Percentiles rank a stretch among this genome's conserved stretches.
Conservation (phyloP, 2,329 filamentous ascomycete genomes). For the Verticillium nubilum region DNA sequence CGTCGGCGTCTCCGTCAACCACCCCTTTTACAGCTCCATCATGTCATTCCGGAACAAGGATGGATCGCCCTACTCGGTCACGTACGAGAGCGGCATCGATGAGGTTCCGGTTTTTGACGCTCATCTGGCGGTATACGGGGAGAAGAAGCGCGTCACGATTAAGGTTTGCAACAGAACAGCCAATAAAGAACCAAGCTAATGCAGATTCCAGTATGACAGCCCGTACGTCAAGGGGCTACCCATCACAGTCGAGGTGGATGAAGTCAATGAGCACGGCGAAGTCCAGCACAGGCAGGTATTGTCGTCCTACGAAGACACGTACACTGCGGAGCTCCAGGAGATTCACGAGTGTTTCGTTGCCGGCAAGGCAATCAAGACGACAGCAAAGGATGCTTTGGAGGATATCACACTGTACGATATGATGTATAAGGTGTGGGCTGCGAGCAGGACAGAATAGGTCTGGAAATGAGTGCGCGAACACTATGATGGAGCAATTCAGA, state of each 20-base stretch:
- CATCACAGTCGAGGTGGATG: constrained; percentile 28
- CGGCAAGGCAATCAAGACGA: constrained; percentile 18
- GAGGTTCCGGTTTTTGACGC: constrained; percentile 40
- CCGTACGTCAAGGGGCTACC: constrained; percentile 41
- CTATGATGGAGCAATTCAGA: no score
- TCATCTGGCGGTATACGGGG: constrained; percentile 37
- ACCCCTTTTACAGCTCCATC: constrained; percentile 8
- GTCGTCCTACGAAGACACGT: constrained; percentile 19
- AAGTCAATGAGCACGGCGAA: constrained; percentile 28
- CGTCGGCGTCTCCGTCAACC: constrained; percentile 3
- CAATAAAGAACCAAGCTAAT: background rate
- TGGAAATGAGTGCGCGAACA: no score
- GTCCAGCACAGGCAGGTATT: constrained; percentile 24
- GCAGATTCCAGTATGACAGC: constrained; percentile 36
- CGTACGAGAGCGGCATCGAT: constrained; percentile 48
- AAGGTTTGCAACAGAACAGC: no score
- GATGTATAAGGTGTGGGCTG: constrained; percentile 9
- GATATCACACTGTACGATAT: constrained; percentile 18
- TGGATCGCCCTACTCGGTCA: constrained; percentile 29
- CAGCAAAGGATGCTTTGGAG: constrained; percentile 15
- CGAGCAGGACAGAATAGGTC: background rate
- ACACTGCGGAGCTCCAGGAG: constrained; percentile 17
- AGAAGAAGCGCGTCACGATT: constrained; percentile 36
- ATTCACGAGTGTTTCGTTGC: constrained; percentile 14
- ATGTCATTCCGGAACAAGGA: constrained; percentile 7